Base-by-base conservation (phyloP, 352 stramenopile genomes). In the Phytopythium litorale region DNA sequence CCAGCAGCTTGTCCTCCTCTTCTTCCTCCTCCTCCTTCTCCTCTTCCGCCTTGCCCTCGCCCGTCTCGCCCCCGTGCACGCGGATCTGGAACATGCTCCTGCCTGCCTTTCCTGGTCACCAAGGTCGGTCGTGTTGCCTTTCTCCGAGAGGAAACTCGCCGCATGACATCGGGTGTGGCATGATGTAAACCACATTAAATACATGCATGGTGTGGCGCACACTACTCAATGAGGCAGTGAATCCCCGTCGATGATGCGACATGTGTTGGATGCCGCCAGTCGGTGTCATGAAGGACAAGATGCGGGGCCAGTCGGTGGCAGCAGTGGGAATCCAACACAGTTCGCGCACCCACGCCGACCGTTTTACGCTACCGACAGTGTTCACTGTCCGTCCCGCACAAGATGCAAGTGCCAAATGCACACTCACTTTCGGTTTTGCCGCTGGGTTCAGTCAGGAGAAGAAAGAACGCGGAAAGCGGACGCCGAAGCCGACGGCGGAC, bases 81-180 rank as follows among this genome's bases (percentile, higher is more conserved):
- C 83, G 83, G 70, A 94, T 92, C 78, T 92, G 83, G 73, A 94
- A 94, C 85, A 94, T 94, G 53, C 37, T 32, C 28, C 21, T 4
- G 28, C n/a, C n/a, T n/a, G n/a, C 28, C 28, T 4, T 30, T 30
- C 28, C 28, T 30, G 28, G 28, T 30, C 28, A 30, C 28, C 28
- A 4, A n/a, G n/a, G n/a, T 58, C 55, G 33, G 38, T 23, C 18
- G 3, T 21, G 55, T 25, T 52, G 28, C 49, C 28, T 38, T 35
- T 38, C 16, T 25, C 19, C 7, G 56, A 16, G 50, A 33, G 51
- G 45, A 28, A 62, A 59, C 48, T 42, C 7, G 5, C 13, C 32
- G 11, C 15, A 46, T 30, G 28, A 30, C 28, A 52, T 45, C n/a
- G n/a, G 35, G 35, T 40, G 35, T 30, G 28, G 28, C 4, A 4